These are phyloP conservation scores for Talaromyces sp. DNA, from an alignment of 2,329 filamentous ascomycete genomes.

Conservation along the genomic window DNA sequence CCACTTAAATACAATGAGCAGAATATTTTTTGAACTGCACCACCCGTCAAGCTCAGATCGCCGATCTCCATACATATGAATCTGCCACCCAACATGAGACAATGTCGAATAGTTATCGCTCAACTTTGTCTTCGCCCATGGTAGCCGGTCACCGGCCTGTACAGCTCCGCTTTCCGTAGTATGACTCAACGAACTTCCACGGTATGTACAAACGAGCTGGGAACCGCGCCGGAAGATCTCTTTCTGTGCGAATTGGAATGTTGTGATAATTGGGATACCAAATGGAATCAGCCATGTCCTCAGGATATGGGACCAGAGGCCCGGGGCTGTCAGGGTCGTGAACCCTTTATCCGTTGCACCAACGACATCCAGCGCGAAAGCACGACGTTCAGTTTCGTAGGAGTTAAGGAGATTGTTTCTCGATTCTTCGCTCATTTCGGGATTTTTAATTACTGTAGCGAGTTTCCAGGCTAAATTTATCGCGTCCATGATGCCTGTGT, in stretches of 20 bases:
- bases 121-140: conserved; percentile 30
- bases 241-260: conserved; percentile 20
- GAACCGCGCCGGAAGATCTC: conserved; percentile 42
- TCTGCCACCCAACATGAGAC: conserved; percentile 30
- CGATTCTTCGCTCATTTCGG: conserved; percentile 30
- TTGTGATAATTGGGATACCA: conserved; percentile 30
- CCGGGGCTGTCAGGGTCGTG: conserved; percentile 41
- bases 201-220: conserved; percentile 50
- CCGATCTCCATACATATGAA: conserved; percentile 33
- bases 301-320: conserved; percentile 45
- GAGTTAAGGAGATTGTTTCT: conserved; percentile 49
- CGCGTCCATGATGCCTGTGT: conserved; percentile 58
- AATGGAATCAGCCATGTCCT: conserved; percentile 45
- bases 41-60: conserved; percentile 23
- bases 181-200: conserved; percentile 38
- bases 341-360: conserved; percentile 49
- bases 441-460: conserved; percentile 45
- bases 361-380: conserved; percentile 50
- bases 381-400: conserved; percentile 53
- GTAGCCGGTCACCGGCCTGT: conserved; percentile 52
- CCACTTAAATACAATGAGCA: conserved; percentile 30
- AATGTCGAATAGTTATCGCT: conserved; percentile 33
- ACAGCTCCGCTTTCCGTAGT: conserved; percentile 40
- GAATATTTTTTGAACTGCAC: conserved; percentile 24
- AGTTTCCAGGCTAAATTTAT: conserved; percentile 61